A percentile compares a stretch with the other conserved stretches of the same genome.
These are phyloP conservation scores for Solanum sitiens DNA, from an alignment of 257 asterid genomes.

Conservation along the genomic window DNA sequence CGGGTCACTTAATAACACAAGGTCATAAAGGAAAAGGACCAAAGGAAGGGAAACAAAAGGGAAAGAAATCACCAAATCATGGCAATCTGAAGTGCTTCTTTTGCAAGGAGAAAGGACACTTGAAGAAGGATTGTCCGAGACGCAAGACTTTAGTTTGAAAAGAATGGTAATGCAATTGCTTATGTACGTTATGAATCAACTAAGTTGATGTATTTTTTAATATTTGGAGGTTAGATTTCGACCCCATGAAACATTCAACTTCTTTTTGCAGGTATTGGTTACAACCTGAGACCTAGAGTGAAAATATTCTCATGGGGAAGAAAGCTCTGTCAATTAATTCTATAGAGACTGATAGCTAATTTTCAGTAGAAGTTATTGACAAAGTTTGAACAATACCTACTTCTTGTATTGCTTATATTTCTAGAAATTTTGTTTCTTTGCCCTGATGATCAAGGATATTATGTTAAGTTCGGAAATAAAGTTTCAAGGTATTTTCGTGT, in stretches of 20 bases:
- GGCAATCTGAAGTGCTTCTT: not conserved
- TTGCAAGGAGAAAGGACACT: not conserved
- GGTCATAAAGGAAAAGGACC: not conserved
- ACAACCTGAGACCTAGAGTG: not conserved
- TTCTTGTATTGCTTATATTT: not conserved
- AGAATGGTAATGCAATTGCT: not conserved
- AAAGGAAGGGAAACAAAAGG: not conserved
- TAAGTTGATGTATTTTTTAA: not conserved
- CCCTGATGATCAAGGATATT: not conserved
- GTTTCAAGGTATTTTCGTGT: not conserved
- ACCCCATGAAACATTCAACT: not conserved
- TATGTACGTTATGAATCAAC: not conserved
- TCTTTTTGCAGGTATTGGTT: not conserved
- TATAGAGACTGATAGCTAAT: not conserved
- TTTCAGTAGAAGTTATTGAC: not conserved
- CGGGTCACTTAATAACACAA: not conserved
- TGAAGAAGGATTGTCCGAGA: not conserved
- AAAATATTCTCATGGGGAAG: not conserved
- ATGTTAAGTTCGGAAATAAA: not conserved
- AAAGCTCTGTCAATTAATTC: not conserved
- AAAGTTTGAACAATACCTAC: not conserved
- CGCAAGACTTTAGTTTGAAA: not conserved
- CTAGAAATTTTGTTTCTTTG: not conserved
- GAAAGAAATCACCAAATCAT: not conserved
- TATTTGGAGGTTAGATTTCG: not conserved